A percentile compares a stretch with the other conserved stretches of the same genome.
These are phyloP conservation scores for Nakazawaea wickerhamii DNA, from an alignment of 805 yeast species.

Conservation along the genomic window DNA sequence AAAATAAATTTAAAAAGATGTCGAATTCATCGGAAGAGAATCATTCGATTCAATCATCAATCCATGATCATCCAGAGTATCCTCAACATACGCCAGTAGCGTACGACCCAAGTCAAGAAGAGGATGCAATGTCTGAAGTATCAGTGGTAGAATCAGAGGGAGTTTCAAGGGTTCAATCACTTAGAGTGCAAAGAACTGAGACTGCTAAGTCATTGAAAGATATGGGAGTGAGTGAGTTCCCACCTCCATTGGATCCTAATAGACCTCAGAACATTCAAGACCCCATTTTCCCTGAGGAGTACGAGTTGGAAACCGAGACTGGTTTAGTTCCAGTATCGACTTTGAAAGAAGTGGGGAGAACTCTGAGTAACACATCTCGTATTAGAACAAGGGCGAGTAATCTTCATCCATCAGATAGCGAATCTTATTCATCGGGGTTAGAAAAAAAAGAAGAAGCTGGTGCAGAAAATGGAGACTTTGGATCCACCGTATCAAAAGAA, in stretches of 20 bases:
- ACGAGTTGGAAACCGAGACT: slow-evolving; percentile 79
- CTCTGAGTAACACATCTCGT: slow-evolving; percentile 18
- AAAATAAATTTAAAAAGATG: background rate
- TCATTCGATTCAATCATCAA: slow-evolving; percentile 10
- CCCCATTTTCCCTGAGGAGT: slow-evolving; percentile 90
- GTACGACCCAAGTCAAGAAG: slow-evolving; percentile 33
- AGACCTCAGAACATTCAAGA: slow-evolving; percentile 48
- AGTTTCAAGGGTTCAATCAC: slow-evolving; percentile 27
- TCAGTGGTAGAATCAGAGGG: slow-evolving; percentile 25
- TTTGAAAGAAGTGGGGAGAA: slow-evolving; percentile 61
- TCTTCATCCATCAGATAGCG: slow-evolving; percentile 1
- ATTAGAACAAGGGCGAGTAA: slow-evolving; percentile 15
- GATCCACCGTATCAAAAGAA: slow-evolving; percentile 24
- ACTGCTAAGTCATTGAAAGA: slow-evolving; percentile 65
- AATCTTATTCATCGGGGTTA: slow-evolving; percentile 7
- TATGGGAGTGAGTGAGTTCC: slow-evolving; percentile 50
- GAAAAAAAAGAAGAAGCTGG: slow-evolving; percentile 19
- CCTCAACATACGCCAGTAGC: slow-evolving; percentile 28
- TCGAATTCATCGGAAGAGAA: background rate
- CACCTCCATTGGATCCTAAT: slow-evolving; percentile 51
- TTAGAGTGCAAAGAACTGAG: slow-evolving; percentile 55
- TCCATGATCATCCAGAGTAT: slow-evolving; percentile 7
- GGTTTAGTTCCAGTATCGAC: slow-evolving; percentile 83
- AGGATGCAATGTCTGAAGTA: slow-evolving; percentile 42
- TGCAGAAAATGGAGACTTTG: slow-evolving; percentile 17